Percentiles rank a stretch among this genome's conserved stretches.
phyloP scores from a whole-genome alignment of 208 protist genomes.

The Trichomonas vaginalis region DNA sequence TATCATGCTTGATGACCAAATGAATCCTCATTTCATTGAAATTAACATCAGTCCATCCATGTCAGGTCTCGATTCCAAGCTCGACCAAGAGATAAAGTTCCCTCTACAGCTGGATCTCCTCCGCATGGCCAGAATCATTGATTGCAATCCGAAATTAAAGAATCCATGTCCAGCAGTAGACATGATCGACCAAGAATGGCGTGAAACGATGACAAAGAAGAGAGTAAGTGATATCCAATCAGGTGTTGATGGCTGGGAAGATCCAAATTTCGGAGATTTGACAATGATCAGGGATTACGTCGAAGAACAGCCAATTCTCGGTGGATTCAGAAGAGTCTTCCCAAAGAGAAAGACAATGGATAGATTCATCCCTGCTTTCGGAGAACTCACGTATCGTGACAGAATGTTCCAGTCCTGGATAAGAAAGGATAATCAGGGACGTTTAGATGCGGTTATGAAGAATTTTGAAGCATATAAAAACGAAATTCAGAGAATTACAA shows the following conservation, averaged over 20 bases:
- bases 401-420: not conserved
- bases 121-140: not conserved
- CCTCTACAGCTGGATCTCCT: not conserved
- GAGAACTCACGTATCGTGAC: not conserved
- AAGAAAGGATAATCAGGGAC: not conserved
- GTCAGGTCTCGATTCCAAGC: not conserved
- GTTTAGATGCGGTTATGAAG: not conserved
- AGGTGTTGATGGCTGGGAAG: not conserved
- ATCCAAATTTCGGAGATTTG: not conserved
- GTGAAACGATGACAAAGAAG: not conserved
- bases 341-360: not conserved
- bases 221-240: not conserved
- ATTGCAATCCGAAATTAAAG: not conserved
- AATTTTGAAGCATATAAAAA: not conserved
- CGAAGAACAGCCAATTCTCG: not conserved
- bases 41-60: slow-evolving; percentile 57
- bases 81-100: not conserved
- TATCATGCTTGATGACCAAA: slow-evolving; percentile 66
- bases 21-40: slow-evolving; percentile 77
- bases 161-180: not conserved
- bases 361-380: not conserved
- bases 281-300: not conserved
- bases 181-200: not conserved
- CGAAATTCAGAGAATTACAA: not conserved
- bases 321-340: not conserved